phyloP scores from a whole-genome alignment of 139 green algal species.

The Ettlia oleoabundans region DNA sequence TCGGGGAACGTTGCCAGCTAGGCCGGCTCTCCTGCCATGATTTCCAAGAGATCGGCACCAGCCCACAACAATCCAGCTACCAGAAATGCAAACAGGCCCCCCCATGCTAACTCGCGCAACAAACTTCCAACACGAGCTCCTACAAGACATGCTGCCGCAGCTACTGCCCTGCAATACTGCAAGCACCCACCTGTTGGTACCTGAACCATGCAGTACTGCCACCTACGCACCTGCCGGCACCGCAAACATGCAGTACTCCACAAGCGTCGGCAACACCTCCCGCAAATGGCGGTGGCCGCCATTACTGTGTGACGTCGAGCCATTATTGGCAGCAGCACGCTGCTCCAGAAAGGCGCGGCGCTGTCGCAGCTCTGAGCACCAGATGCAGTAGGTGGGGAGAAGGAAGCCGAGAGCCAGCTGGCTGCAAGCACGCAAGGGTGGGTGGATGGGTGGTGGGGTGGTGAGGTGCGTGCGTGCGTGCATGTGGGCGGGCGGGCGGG shows the following conservation, averaged over 20 bases:
- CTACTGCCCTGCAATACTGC: no score
- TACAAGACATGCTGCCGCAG: no score
- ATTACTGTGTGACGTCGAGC: neutral
- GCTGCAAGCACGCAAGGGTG: neutral
- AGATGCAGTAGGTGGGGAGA: conserved; percentile 11
- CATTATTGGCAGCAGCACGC: neutral
- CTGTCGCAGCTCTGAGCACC: neutral
- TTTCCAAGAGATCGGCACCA: no score
- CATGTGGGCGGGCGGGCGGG: no score
- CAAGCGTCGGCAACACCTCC: neutral
- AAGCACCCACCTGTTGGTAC: no score
- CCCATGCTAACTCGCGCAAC: no score
- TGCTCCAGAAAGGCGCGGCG: conserved; percentile 3
- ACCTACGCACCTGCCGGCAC: conserved; percentile 1
- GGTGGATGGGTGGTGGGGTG: neutral
- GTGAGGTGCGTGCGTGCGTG: neutral
- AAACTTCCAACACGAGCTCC: no score
- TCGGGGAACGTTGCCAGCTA: no score
- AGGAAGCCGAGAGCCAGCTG: conserved; percentile 23
- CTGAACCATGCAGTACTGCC: no score
- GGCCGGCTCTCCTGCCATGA: neutral
- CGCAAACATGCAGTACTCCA: neutral
- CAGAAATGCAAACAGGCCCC: no score
- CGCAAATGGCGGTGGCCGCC: neutral
- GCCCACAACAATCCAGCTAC: no score